phyloP scores from a whole-genome alignment of 129 eudicot genomes.

The Helianthus tuberosus region DNA sequence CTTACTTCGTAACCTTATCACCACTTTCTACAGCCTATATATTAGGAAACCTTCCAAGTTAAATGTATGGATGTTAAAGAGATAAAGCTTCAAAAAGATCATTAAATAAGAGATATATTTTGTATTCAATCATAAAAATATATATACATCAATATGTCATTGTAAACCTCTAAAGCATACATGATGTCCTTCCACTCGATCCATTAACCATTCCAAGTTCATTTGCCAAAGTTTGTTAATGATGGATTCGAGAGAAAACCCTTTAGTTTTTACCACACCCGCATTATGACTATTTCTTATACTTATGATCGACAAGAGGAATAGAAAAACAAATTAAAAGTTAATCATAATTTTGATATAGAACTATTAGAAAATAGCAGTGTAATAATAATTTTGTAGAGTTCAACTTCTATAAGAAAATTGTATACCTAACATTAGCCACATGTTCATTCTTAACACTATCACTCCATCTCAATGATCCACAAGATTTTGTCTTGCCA shows the following conservation, averaged over 20 bases:
- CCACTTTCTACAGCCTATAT: too few species aligned
- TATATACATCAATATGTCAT: too few species aligned
- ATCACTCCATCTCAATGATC: constrained; percentile 28
- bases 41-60: too few species aligned
- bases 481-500: constrained; percentile 23
- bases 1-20: too few species aligned
- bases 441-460: constrained; percentile 20
- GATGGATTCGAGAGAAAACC: not conserved
- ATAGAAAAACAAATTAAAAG: not conserved
- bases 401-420: not conserved
- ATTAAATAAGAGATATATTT: too few species aligned
- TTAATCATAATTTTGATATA: not conserved
- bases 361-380: not conserved
- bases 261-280: not conserved
- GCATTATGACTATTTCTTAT: not conserved
- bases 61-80: too few species aligned
- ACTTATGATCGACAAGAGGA: not conserved
- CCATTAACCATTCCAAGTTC: too few species aligned
- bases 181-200: too few species aligned
- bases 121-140: too few species aligned
- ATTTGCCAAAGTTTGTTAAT: too few species aligned
- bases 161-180: too few species aligned
- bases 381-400: not conserved
- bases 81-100: too few species aligned
- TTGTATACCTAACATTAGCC: constrained; percentile 18